Percentiles rank a stretch among this genome's conserved stretches.
Conservation (phyloP, 179 eudicot species). For the Silene noctiflora region DNA sequence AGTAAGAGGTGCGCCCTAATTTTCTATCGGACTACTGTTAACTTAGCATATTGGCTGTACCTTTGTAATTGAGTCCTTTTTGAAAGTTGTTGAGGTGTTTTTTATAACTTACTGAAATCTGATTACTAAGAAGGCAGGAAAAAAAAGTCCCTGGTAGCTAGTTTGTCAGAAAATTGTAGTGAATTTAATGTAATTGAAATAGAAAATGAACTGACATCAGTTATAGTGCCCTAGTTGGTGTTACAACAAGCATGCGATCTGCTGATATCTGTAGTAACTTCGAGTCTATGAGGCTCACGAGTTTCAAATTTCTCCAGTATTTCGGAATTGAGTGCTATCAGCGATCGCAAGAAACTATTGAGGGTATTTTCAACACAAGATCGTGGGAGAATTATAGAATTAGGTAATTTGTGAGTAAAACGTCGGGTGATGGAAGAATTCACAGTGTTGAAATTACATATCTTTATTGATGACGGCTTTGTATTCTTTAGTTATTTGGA, state of each 20-base stretch:
- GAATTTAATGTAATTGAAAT: background rate
- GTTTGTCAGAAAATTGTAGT: background rate
- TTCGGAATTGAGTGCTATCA: background rate
- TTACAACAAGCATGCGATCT: background rate
- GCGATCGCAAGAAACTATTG: background rate
- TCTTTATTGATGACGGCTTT: background rate
- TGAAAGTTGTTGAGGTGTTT: background rate
- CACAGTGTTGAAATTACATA: background rate
- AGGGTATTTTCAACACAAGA: background rate
- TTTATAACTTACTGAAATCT: background rate
- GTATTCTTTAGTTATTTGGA: background rate
- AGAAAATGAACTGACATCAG: background rate
- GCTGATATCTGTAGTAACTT: background rate
- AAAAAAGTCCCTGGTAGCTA: background rate
- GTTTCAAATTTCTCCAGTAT: slow-evolving; percentile 1
- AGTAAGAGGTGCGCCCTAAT: background rate
- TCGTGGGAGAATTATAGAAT: background rate
- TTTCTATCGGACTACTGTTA: background rate
- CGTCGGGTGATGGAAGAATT: background rate
- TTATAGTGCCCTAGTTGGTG: background rate
- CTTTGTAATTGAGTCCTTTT: background rate
- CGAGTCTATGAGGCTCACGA: background rate
- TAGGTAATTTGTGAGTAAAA: background rate
- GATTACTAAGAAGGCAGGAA: background rate
- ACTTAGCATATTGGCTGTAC: slow-evolving; percentile 3